Percentiles rank a stretch among this genome's conserved stretches.
These are phyloP conservation scores for Boletus pseudopeckii DNA, from an alignment of 768 basidiomycete species.

Conservation along the genomic window DNA sequence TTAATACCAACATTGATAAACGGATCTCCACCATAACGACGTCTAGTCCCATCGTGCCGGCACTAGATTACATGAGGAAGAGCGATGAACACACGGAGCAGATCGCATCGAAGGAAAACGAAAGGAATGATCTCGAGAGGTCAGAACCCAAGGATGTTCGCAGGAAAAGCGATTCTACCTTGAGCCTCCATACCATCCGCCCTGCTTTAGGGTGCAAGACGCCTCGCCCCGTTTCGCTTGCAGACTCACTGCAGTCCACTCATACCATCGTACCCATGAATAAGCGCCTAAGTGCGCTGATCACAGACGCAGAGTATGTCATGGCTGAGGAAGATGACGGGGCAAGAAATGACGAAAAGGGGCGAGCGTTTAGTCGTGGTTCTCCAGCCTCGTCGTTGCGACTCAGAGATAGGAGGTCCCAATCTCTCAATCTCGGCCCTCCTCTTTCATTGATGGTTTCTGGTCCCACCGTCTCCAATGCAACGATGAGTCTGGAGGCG, in stretches of 20 bases:
- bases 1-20: slow-evolving; percentile 32
- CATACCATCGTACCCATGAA: slow-evolving; percentile 66
- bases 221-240: slow-evolving; percentile 73
- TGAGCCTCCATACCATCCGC: slow-evolving; percentile 70
- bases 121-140: slow-evolving; percentile 32
- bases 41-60: slow-evolving; percentile 55
- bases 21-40: slow-evolving; percentile 50
- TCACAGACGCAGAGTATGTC: slow-evolving; percentile 64
- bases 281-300: slow-evolving; percentile 64
- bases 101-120: slow-evolving; percentile 20
- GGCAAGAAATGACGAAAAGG: slow-evolving; percentile 15
- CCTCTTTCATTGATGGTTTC: slow-evolving; percentile 30
- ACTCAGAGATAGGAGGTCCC: slow-evolving; percentile 55
- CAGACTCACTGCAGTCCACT: slow-evolving; percentile 71
- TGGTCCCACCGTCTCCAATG: slow-evolving; percentile 20
- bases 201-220: slow-evolving; percentile 48
- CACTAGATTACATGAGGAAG: slow-evolving; percentile 51
- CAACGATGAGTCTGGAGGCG: slow-evolving; percentile 32
- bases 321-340: slow-evolving; percentile 61
- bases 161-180: slow-evolving; percentile 82
- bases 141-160: slow-evolving; percentile 61
- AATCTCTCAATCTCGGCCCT: slow-evolving; percentile 55
- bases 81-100: slow-evolving; percentile 34
- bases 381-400: slow-evolving; percentile 47
- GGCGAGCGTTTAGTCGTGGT: slow-evolving; percentile 17